Conservation (phyloP, 768 basidiomycete genomes). For the Boletus fagicola region DNA sequence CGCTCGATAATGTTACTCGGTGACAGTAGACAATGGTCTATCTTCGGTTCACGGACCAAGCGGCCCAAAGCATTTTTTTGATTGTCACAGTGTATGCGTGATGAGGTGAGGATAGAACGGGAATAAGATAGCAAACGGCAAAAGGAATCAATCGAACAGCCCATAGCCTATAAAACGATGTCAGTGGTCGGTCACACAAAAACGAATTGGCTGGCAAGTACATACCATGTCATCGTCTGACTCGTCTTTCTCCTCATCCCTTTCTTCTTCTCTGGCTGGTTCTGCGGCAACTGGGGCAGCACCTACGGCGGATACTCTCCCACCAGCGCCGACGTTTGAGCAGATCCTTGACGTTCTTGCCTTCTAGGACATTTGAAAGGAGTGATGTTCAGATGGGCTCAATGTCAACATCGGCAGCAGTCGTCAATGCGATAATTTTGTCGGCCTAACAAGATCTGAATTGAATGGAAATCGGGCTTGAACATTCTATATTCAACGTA, state of each 20-base stretch:
- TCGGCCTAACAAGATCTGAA: slow-evolving; percentile 60
- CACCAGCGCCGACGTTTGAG: slow-evolving; percentile 93
- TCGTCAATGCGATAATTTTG: slow-evolving; percentile 84
- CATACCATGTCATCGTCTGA: slow-evolving; percentile 68
- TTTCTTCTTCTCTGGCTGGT: slow-evolving; percentile 75
- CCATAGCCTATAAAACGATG: slow-evolving; percentile 71
- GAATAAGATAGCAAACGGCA: slow-evolving; percentile 27
- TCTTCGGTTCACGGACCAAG: slow-evolving; percentile 14
- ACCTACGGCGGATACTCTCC: slow-evolving; percentile 74
- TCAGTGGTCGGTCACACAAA: background rate
- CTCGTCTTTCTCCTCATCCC: slow-evolving; percentile 87
- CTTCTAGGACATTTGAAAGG: slow-evolving; percentile 96
- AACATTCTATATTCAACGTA: slow-evolving; percentile 42
- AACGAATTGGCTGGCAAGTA: background rate
- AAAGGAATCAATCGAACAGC: slow-evolving; percentile 78
- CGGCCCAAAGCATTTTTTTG: slow-evolving; percentile 21
- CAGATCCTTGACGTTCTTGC: slow-evolving; percentile 95
- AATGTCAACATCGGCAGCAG: slow-evolving; percentile 79
- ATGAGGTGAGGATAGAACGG: slow-evolving; percentile 16
- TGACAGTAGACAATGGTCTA: background rate
- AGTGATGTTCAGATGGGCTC: slow-evolving; percentile 98
- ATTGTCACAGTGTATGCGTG: slow-evolving; percentile 24
- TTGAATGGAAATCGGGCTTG: background rate
- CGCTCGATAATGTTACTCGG: background rate
- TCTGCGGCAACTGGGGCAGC: slow-evolving; percentile 56